Base-by-base conservation (phyloP, 148 eudicot genomes). In the Amaranthus hypochondriacus region DNA sequence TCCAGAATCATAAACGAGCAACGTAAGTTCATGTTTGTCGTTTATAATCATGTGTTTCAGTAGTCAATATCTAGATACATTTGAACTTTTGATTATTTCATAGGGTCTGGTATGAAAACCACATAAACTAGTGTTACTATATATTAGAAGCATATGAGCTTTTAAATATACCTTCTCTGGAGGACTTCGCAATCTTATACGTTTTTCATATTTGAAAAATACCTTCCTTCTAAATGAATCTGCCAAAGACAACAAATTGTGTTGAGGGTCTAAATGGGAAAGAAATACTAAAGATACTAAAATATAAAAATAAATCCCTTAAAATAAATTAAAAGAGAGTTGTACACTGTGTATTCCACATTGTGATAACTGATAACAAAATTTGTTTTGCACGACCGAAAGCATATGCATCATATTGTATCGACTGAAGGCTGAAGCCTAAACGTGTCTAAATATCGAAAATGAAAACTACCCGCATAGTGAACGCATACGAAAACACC, bases 121-220 rank as follows among this genome's bases (percentile, higher is more conserved):
- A 18, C 14, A 14, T 6, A 5, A 51, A 52, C 48, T 43, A 8
- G 9, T 28, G 7, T 52, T 11, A 57, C 5, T 18, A 28, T 51
- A 67, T 56, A 50, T 39, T 64, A 53, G 6, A 47, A 59, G 50
- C 49, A 46, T 18, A 70, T 57, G 39, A 15, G 61, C 75, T 56
- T 58, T 39, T 0, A 13, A 4, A 49, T 21, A 76, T 89, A 93
- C 98, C 98, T 93, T 93, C 78, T 93, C 98, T 18, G 98, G 96
- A 76, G 98, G 92, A 81, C 98, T 93, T 54, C 91, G 78, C 77
- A 81, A 82, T 66, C 98, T 81, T 53, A 90, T 86, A 75, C 98
- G 91, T 79, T 89, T 93, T 81, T 93, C 98, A 73, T 93, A 93
- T 78, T 93, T 89, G 64, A 93, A 93, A 83, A 93, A 90, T 46